Evolutionary conservation across 140 eudicot species (phyloP).

Genomic region (Cichorium intybus): DNA sequence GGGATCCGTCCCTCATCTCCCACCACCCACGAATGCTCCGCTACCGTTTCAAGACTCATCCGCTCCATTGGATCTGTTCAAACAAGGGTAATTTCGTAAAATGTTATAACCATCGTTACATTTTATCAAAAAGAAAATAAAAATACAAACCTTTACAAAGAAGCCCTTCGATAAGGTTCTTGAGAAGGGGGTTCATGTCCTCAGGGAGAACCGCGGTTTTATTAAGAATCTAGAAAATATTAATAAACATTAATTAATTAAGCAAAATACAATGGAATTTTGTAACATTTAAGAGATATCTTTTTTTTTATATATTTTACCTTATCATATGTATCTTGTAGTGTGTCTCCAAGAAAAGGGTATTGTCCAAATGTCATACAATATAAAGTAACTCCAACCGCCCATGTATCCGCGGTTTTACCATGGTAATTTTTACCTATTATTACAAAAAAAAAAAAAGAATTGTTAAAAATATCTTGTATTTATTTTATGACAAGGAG

Average conservation of each 20-base stretch:
- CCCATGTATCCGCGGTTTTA: conserved; percentile 97
- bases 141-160: conserved; percentile 82
- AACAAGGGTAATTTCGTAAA: conserved; percentile 7
- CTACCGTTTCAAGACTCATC: conserved; percentile 57
- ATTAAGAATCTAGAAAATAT: conserved; percentile 54
- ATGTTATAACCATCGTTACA: neutral
- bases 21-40: conserved; percentile 70
- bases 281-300: neutral
- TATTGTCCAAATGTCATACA: conserved; percentile 75
- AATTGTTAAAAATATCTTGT: conserved; percentile 4
- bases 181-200: conserved; percentile 65
- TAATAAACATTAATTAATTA: no score
- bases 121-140: neutral
- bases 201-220: conserved; percentile 60
- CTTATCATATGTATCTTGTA: conserved; percentile 92
- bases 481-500: no score
- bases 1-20: conserved; percentile 76
- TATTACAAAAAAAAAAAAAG: neutral
- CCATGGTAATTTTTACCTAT: conserved; percentile 84
- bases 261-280: neutral
- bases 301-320: conserved; percentile 41
- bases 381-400: conserved; percentile 89
- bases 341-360: conserved; percentile 94
- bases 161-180: conserved; percentile 78
- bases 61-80: conserved; percentile 67